Evolutionary conservation across 257 asterid species (phyloP).

Genomic region (Osmanthus fragrans): DNA sequence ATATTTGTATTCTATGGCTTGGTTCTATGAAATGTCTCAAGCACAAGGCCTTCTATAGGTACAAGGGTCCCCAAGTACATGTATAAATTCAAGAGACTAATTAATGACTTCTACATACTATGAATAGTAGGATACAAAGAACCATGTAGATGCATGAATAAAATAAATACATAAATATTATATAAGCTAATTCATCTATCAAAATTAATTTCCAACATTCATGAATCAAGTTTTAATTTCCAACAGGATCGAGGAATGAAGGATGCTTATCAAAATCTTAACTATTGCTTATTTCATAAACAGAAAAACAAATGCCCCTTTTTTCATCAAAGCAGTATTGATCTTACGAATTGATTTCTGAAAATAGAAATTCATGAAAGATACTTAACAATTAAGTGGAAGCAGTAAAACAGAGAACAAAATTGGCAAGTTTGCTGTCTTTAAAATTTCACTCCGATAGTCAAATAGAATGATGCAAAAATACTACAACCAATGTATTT

Average conservation of each 20-base stretch:
- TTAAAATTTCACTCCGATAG: background rate
- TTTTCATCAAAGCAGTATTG: background rate
- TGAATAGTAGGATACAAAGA: too few relatives aligned
- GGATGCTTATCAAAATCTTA: background rate
- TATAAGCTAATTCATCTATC: too few relatives aligned
- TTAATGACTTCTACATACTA: too few relatives aligned
- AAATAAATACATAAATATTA: too few relatives aligned
- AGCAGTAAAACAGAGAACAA: background rate
- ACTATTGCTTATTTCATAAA: background rate
- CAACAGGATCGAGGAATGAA: background rate
- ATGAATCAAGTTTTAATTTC: too few relatives aligned
- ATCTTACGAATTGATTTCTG: background rate
- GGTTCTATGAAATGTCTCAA: too few relatives aligned
- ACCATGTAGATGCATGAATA: too few relatives aligned
- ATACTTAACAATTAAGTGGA: background rate
- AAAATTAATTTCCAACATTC: too few relatives aligned
- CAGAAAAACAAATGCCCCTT: background rate
- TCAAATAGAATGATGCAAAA: background rate
- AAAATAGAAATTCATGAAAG: background rate
- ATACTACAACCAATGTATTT: constrained; percentile 8
- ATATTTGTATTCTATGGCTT: too few relatives aligned
- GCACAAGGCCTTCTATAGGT: too few relatives aligned
- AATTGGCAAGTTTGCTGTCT: background rate
- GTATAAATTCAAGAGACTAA: too few relatives aligned
- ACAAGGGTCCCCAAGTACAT: too few relatives aligned